Percentiles rank a stretch among this genome's conserved stretches.
Conservation (phyloP, 1,139 yeast species). For the Oligophagozyma castellii region DNA sequence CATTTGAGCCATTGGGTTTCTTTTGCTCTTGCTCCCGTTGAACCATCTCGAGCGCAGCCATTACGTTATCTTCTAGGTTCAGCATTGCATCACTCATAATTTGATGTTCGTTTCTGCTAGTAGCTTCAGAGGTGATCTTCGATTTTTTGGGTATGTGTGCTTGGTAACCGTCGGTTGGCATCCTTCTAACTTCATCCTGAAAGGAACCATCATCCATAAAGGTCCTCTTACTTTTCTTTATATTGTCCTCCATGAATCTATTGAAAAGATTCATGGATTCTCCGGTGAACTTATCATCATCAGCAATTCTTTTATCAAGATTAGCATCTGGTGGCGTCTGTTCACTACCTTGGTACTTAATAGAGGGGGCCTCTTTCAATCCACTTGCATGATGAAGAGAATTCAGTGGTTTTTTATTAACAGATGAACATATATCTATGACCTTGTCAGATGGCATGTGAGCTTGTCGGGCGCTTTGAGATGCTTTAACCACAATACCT, state of each 20-base stretch:
- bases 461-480: conserved; percentile 17
- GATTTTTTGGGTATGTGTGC: conserved; percentile 8
- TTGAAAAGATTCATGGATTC: conserved; percentile 18
- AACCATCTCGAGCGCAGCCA: conserved; percentile 58
- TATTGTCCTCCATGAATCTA: conserved; percentile 13
- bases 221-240: conserved; percentile 10
- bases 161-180: conserved; percentile 2
- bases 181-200: conserved; percentile 11
- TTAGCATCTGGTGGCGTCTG: conserved; percentile 7
- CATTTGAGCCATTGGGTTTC: too few relatives aligned
- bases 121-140: too few relatives aligned
- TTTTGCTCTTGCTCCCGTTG: conserved; percentile 23
- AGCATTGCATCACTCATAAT: conserved; percentile 24
- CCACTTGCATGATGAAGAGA: too few relatives aligned
- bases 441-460: conserved; percentile 16
- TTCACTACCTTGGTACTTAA: conserved; percentile 2
- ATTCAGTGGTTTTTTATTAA: not conserved
- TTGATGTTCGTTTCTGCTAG: conserved; percentile 22
- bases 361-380: conserved; percentile 2
- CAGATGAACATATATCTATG: conserved; percentile 4
- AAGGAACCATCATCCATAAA: too few relatives aligned
- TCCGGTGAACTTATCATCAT: not conserved
- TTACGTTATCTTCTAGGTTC: conserved; percentile 34
- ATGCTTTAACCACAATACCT: conserved; percentile 18
- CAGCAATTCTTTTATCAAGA: not conserved